Conservation (phyloP, 2,329 filamentous ascomycete genomes). For the Golovinomyces cichoracearum region DNA sequence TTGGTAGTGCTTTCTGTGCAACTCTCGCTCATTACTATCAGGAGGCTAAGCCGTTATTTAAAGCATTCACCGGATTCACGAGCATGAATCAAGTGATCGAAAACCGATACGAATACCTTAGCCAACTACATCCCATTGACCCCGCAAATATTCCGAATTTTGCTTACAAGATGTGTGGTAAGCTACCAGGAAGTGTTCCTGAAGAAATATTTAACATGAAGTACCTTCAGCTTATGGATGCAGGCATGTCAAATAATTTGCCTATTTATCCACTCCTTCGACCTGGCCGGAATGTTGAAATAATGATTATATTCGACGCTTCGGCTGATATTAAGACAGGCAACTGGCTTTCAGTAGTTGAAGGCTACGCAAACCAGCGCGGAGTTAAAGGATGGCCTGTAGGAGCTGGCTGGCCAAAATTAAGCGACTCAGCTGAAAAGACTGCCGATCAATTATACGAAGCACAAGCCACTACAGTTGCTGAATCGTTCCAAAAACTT, state of each 20-base stretch:
- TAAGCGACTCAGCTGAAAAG: conserved; percentile 29
- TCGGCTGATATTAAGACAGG: conserved; percentile 74
- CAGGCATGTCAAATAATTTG: conserved; percentile 94
- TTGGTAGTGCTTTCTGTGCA: conserved; percentile 87
- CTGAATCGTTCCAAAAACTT: conserved; percentile 38
- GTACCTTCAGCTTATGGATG: conserved; percentile 75
- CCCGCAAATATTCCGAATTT: conserved; percentile 82
- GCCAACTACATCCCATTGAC: conserved; percentile 84
- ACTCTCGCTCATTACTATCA: conserved; percentile 90
- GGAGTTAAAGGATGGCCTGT: conserved; percentile 86
- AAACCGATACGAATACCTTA: conserved; percentile 56
- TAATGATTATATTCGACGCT: conserved; percentile 80
- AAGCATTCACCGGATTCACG: conserved; percentile 45
- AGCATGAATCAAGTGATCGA: conserved; percentile 61
- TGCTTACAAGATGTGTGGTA: conserved; percentile 51
- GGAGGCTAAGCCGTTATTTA: conserved; percentile 64
- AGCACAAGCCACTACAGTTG: conserved; percentile 30
- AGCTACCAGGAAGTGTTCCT: conserved; percentile 52
- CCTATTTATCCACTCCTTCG: conserved; percentile 85
- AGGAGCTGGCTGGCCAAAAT: conserved; percentile 74
- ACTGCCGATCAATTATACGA: conserved; percentile 38
- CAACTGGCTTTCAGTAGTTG: conserved; percentile 86
- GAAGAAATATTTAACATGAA: conserved; percentile 43
- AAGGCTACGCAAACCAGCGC: conserved; percentile 75
- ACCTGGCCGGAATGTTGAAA: conserved; percentile 65